phyloP scores from a whole-genome alignment of 495 filamentous ascomycete genomes.

The Penicillium waksmanii region DNA sequence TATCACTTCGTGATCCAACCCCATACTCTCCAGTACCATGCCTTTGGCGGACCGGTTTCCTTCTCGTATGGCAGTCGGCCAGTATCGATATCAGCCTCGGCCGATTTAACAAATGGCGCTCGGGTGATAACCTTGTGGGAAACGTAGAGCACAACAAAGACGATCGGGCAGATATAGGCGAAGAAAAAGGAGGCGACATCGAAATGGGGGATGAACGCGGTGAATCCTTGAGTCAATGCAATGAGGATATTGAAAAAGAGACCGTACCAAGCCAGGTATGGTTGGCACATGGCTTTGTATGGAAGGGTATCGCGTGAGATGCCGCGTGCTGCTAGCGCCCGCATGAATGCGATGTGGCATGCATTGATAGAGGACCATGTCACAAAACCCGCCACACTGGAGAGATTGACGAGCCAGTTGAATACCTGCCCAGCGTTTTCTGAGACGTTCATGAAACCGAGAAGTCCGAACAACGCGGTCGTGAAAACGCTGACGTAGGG shows the following conservation, averaged over 20 bases:
- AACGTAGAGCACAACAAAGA: constrained; percentile 54
- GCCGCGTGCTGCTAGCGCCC: constrained; percentile 51
- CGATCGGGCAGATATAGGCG: constrained; percentile 56
- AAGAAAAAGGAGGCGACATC: constrained; percentile 54
- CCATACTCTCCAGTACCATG: constrained; percentile 32
- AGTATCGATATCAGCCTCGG: constrained; percentile 47
- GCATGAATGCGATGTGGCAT: constrained; percentile 61
- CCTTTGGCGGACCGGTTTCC: constrained; percentile 29
- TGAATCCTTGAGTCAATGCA: constrained; percentile 66
- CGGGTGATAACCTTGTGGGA: constrained; percentile 53
- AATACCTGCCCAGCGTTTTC: constrained; percentile 48
- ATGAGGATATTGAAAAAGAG: constrained; percentile 63
- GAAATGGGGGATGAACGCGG: constrained; percentile 61
- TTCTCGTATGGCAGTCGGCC: constrained; percentile 41
- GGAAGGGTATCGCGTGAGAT: constrained; percentile 55
- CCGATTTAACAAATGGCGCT: constrained; percentile 31
- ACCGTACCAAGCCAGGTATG: constrained; percentile 56
- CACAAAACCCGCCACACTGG: constrained; percentile 63
- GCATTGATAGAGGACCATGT: constrained; percentile 63
- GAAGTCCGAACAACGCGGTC: constrained; percentile 50
- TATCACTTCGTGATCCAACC: constrained; percentile 29
- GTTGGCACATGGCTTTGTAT: constrained; percentile 57
- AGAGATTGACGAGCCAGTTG: constrained; percentile 59
- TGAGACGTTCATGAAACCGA: constrained; percentile 54
- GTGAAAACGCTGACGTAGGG: constrained; percentile 50